A percentile compares a stretch with the other conserved stretches of the same genome.
Evolutionary conservation across 345 rosid genomes (phyloP).

Genomic region (Murraya koenigii): DNA sequence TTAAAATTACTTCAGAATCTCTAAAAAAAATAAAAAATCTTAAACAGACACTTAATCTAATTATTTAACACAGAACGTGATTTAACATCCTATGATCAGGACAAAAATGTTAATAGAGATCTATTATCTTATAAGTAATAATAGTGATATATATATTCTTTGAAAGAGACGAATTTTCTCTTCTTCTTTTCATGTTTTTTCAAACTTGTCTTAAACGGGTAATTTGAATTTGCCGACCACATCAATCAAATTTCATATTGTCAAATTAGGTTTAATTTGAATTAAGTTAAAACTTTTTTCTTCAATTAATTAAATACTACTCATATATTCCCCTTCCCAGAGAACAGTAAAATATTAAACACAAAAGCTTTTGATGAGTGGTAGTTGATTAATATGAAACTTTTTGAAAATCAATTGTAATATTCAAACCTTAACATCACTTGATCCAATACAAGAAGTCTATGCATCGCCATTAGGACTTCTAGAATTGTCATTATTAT

Average conservation of each 20-base stretch:
- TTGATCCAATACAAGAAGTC: background rate
- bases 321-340: no score
- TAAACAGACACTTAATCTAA: no score
- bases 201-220: background rate
- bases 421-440: background rate
- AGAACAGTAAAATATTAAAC: no score
- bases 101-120: no score
- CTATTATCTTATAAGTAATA: no score
- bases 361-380: background rate
- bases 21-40: no score
- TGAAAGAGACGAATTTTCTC: background rate
- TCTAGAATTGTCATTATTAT: background rate
- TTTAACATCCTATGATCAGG: background rate
- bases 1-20: no score
- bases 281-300: background rate
- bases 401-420: background rate
- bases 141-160: background rate
- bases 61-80: no score
- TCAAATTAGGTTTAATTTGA: background rate
- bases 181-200: background rate
- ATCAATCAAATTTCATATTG: background rate
- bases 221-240: background rate
- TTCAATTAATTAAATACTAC: no score
- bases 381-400: background rate
- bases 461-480: background rate